These are phyloP conservation scores for Aspergillus nanangensis DNA, from an alignment of 495 filamentous ascomycete genomes.

Conservation along the genomic window DNA sequence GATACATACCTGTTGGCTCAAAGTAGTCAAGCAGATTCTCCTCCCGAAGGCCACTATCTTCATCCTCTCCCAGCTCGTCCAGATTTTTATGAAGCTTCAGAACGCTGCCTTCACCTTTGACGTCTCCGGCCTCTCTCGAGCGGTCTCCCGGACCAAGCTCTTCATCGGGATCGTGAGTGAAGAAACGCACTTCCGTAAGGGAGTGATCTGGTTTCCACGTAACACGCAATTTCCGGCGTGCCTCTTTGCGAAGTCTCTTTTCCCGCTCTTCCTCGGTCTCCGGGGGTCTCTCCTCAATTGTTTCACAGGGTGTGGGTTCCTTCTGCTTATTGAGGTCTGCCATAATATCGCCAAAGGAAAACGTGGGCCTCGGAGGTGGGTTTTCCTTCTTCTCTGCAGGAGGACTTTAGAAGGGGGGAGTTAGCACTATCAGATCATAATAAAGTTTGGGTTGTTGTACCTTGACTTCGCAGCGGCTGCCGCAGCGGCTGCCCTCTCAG, in stretches of 20 bases:
- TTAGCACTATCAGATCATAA: slow-evolving; percentile 9
- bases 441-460: slow-evolving; percentile 19
- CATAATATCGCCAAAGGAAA: slow-evolving; percentile 56
- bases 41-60: slow-evolving; percentile 50
- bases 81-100: slow-evolving; percentile 67
- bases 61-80: slow-evolving; percentile 63
- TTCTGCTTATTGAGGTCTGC: slow-evolving; percentile 63
- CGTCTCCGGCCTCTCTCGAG: slow-evolving; percentile 64
- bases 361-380: slow-evolving; percentile 39
- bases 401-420: slow-evolving; percentile 19
- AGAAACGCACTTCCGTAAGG: slow-evolving; percentile 67
- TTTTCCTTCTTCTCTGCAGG: slow-evolving; percentile 37
- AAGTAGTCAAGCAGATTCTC: slow-evolving; percentile 41
- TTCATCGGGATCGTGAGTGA: slow-evolving; percentile 78
- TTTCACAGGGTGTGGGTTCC: slow-evolving; percentile 48
- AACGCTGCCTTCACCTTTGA: slow-evolving; percentile 73
- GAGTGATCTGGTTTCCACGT: slow-evolving; percentile 67
- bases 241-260: slow-evolving; percentile 75
- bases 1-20: slow-evolving; percentile 34
- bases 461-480: slow-evolving; percentile 38
- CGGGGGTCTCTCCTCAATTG: slow-evolving; percentile 48
- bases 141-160: slow-evolving; percentile 66
- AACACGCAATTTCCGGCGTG: slow-evolving; percentile 64
- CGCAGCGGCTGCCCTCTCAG: slow-evolving; percentile 45
- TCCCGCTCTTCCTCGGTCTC: slow-evolving; percentile 74